These are phyloP conservation scores for Aspergillus glaucus DNA, from an alignment of 2,329 filamentous ascomycete species.

Conservation along the genomic window DNA sequence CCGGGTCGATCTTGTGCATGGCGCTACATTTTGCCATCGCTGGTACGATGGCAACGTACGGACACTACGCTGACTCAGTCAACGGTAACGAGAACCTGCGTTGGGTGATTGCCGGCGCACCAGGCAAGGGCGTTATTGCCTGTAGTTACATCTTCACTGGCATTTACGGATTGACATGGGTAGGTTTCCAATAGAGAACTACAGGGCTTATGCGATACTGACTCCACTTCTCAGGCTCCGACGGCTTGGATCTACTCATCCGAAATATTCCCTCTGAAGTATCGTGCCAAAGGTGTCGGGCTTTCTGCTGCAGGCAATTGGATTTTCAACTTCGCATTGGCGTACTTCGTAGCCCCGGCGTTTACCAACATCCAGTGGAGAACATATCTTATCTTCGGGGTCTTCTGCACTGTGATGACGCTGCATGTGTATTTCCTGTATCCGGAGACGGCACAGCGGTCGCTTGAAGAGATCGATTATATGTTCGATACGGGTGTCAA, in stretches of 20 bases:
- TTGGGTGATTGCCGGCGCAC: slow-evolving; percentile 44
- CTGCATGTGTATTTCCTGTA: slow-evolving; percentile 63
- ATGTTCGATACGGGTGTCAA: slow-evolving; percentile 49
- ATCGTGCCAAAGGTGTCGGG: slow-evolving; percentile 60
- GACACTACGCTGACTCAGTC: slow-evolving; percentile 40
- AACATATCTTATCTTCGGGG: slow-evolving; percentile 70
- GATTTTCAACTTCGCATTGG: slow-evolving; percentile 53
- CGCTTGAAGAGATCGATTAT: slow-evolving; percentile 69
- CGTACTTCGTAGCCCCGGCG: slow-evolving; percentile 52
- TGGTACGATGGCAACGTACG: slow-evolving; percentile 47
- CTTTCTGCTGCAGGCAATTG: slow-evolving; percentile 57
- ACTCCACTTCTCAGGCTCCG: slow-evolving; percentile 40
- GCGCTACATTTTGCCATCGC: slow-evolving; percentile 49
- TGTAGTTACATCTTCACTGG: slow-evolving; percentile 52
- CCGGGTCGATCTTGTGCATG: slow-evolving; percentile 43
- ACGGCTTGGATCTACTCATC: slow-evolving; percentile 54
- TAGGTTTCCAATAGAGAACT: slow-evolving; percentile 27
- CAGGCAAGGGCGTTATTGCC: slow-evolving; percentile 56
- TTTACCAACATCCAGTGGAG: slow-evolving; percentile 55
- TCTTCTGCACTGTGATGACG: slow-evolving; percentile 63
- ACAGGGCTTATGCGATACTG: neutral
- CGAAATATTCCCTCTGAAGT: slow-evolving; percentile 58
- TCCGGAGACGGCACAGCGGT: slow-evolving; percentile 64
- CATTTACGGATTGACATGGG: slow-evolving; percentile 32
- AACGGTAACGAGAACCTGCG: slow-evolving; percentile 41